A percentile compares a stretch with the other conserved stretches of the same genome.
Evolutionary conservation across 75 land plant genomes (phyloP).

Genomic region (Adiantum capillusveneris): DNA sequence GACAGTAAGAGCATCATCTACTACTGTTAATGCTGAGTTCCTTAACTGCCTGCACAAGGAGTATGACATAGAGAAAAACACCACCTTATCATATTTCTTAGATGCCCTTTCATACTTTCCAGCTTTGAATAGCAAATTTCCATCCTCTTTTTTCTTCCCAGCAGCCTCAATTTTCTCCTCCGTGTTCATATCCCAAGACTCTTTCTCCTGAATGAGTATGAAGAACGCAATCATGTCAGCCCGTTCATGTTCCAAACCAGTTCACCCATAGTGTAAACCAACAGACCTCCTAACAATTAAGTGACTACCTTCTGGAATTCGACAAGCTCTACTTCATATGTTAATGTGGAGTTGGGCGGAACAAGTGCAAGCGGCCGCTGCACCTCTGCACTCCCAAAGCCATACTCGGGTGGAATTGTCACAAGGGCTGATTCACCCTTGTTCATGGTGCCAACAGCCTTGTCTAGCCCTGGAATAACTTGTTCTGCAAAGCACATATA

Average conservation of each 20-base stretch:
- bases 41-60: conserved; percentile 48
- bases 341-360: conserved; percentile 48
- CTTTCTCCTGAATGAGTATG: conserved; percentile 44
- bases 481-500: conserved; percentile 57
- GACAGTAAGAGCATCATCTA: too few species aligned
- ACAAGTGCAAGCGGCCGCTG: conserved; percentile 40
- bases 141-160: conserved; percentile 46
- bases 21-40: too few species aligned
- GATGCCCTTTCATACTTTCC: conserved; percentile 46
- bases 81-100: conserved; percentile 49
- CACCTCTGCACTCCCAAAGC: conserved; percentile 39
- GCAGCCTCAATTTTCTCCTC: conserved; percentile 57
- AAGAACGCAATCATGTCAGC: not conserved
- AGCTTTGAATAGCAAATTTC: conserved; percentile 38
- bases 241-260: not conserved
- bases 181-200: conserved; percentile 64
- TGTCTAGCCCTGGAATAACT: conserved; percentile 60
- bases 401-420: conserved; percentile 59
- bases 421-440: conserved; percentile 60
- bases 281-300: not conserved
- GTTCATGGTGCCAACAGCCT: conserved; percentile 61
- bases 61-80: not conserved
- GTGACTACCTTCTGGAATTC: conserved; percentile 49
- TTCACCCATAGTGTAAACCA: not conserved
- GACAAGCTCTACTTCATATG: conserved; percentile 64